Conservation (phyloP, 169 alveolate species). For the Ichthyophthirius multifiliis region DNA sequence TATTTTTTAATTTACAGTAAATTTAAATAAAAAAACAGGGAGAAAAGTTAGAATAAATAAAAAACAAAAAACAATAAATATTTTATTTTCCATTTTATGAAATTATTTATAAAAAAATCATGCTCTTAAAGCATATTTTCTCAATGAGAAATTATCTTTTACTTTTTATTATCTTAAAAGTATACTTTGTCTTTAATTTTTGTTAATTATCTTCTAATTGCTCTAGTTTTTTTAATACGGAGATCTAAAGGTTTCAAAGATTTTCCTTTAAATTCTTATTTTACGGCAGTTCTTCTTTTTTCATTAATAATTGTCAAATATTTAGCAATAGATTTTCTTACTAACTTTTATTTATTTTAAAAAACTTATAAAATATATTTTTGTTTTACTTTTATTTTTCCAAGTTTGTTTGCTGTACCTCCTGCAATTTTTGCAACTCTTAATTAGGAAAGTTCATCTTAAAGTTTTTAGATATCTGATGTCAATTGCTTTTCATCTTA, state of each 20-base stretch:
- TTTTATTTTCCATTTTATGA: too few species aligned
- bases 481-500: constrained; percentile 12
- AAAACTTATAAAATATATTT: too few species aligned
- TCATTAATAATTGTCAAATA: constrained; percentile 71
- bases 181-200: too few species aligned
- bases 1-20: too few species aligned
- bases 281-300: constrained; percentile 61
- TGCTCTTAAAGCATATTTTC: too few species aligned
- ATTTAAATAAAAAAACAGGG: too few species aligned
- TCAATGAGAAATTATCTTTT: too few species aligned
- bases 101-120: too few species aligned
- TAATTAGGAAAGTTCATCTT: constrained; percentile 58
- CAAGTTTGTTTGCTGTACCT: constrained; percentile 68
- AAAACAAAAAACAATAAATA: too few species aligned
- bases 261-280: constrained; percentile 37
- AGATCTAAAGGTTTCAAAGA: constrained; percentile 58
- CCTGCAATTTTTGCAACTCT: constrained; percentile 69
- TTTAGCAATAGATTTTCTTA: constrained; percentile 75
- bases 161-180: too few species aligned
- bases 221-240: constrained; percentile 73
- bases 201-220: constrained; percentile 65
- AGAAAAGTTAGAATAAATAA: too few species aligned
- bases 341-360: too few species aligned
- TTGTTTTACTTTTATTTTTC: constrained; percentile 60
- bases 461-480: constrained; percentile 11